These are phyloP conservation scores for Penicillium simplicissimum DNA, from an alignment of 495 filamentous ascomycete species.

Conservation along the genomic window DNA sequence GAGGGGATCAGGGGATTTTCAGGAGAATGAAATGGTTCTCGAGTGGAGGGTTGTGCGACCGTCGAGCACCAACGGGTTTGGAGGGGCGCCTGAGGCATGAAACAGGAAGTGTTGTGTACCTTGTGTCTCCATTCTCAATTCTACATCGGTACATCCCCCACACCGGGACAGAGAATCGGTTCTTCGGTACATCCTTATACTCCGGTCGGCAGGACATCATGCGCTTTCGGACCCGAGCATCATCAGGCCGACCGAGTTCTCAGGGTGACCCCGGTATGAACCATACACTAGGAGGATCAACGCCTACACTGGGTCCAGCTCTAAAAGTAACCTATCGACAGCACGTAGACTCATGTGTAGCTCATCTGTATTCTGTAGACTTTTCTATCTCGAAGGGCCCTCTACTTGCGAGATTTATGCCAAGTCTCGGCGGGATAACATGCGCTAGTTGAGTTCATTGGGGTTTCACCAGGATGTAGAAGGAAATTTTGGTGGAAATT, in stretches of 20 bases:
- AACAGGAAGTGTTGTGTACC: background rate
- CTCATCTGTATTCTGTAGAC: too few relatives aligned
- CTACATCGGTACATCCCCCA: too few relatives aligned
- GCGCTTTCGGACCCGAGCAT: background rate
- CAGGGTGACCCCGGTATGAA: background rate
- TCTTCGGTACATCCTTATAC: background rate
- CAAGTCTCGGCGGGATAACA: too few relatives aligned
- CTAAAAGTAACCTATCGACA: background rate
- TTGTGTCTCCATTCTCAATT: too few relatives aligned
- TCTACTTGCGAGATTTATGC: too few relatives aligned
- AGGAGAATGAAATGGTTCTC: background rate
- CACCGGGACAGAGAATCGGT: background rate
- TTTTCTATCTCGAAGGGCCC: too few relatives aligned
- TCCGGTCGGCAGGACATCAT: background rate
- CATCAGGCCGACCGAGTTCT: background rate
- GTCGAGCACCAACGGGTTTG: background rate
- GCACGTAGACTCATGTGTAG: background rate
- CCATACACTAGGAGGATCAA: conserved; percentile 6
- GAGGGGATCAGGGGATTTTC: background rate
- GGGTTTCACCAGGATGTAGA: too few relatives aligned
- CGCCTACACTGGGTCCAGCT: background rate
- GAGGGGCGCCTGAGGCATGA: background rate
- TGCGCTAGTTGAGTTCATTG: too few relatives aligned
- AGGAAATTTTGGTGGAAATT: too few relatives aligned
- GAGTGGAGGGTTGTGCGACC: background rate